Evolutionary conservation across 257 asterid genomes (phyloP).

Genomic region (Phtheirospermum japonicum): DNA sequence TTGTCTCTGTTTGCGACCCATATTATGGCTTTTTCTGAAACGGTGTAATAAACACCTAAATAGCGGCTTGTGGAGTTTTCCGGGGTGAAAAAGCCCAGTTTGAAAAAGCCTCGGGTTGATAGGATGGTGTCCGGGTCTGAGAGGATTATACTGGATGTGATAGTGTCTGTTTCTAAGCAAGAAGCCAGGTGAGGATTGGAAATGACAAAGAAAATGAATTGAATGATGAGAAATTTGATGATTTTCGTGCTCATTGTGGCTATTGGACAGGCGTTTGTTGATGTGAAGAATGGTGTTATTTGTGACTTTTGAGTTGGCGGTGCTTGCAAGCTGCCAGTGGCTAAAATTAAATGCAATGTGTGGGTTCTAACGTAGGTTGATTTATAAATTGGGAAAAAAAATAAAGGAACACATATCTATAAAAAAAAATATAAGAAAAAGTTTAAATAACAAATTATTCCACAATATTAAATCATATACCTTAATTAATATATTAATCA

Average conservation of each 20-base stretch:
- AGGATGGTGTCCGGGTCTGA: conserved; percentile 30
- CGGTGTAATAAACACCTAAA: conserved; percentile 36
- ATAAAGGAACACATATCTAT: too few species aligned
- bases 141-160: conserved; percentile 16
- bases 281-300: too few species aligned
- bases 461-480: too few species aligned
- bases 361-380: too few species aligned
- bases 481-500: too few species aligned
- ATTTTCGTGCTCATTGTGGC: not conserved
- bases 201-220: not conserved
- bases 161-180: conserved; percentile 31
- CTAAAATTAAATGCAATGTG: too few species aligned
- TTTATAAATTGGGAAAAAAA: too few species aligned
- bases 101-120: conserved; percentile 21
- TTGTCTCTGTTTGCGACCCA: conserved; percentile 46
- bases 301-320: too few species aligned
- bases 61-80: conserved; percentile 43
- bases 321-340: too few species aligned
- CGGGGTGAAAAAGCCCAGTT: conserved; percentile 34
- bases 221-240: not conserved
- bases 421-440: too few species aligned
- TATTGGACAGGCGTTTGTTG: too few species aligned
- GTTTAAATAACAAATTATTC: too few species aligned
- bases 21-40: conserved; percentile 30
- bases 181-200: conserved; percentile 3